A percentile compares a stretch with the other conserved stretches of the same genome.
These are phyloP conservation scores for Aureobasidium vineae DNA, from an alignment of 2,329 filamentous ascomycete genomes.

Conservation along the genomic window DNA sequence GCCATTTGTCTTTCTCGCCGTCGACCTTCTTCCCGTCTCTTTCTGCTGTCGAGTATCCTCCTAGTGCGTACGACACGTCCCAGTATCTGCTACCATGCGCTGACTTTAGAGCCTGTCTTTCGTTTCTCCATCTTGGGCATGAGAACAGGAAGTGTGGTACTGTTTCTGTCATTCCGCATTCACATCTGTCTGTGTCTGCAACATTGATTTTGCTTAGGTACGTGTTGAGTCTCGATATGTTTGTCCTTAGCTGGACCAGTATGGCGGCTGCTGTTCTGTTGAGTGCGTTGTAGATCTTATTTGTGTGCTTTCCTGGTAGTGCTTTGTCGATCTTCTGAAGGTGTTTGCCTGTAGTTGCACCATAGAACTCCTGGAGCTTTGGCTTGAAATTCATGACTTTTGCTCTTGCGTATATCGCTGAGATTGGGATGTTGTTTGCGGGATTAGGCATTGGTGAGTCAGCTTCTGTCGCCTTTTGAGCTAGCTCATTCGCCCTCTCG, in stretches of 20 bases:
- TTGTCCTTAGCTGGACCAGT: background rate
- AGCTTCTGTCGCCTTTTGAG: background rate
- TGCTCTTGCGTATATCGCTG: background rate
- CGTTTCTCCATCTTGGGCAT: background rate
- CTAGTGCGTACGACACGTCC: background rate
- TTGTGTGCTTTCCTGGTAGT: background rate
- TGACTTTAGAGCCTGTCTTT: background rate
- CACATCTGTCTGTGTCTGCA: background rate
- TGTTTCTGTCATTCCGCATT: slow-evolving; percentile 7
- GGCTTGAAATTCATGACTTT: background rate
- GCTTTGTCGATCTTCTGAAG: slow-evolving; percentile 3
- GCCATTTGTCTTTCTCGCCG: background rate
- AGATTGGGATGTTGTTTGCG: background rate
- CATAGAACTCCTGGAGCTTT: background rate
- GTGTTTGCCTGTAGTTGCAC: background rate
- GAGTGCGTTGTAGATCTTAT: background rate
- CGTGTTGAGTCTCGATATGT: background rate
- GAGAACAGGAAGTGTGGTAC: slow-evolving; percentile 1
- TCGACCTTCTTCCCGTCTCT: background rate
- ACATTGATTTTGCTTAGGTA: slow-evolving; percentile 7
- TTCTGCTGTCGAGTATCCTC: slow-evolving; percentile 1
- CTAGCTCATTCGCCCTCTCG: slow-evolving; percentile 3
- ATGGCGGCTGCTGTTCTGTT: slow-evolving; percentile 7
- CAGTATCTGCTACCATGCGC: slow-evolving; percentile 7
- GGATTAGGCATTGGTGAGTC: background rate